phyloP scores from a whole-genome alignment of 2,329 filamentous ascomycete genomes.

The Ceratocystis smalleyi region DNA sequence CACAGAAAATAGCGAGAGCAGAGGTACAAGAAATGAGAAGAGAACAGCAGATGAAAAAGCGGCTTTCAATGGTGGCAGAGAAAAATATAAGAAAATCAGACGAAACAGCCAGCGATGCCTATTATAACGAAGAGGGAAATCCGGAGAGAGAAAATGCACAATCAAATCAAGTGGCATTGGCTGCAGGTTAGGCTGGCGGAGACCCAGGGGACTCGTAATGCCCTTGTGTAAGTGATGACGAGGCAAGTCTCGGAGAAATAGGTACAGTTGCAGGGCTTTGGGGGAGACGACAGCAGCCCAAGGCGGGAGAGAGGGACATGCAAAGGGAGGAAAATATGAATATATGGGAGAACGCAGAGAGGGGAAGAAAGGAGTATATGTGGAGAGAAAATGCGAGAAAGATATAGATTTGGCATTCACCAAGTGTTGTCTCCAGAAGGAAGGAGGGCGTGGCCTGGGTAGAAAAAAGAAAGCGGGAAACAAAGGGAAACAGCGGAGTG shows the following conservation, averaged over 20 bases:
- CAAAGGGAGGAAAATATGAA: neutral
- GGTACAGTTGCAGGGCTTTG: no score
- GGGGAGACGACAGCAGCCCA: neutral
- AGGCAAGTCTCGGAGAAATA: neutral
- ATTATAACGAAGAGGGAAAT: neutral
- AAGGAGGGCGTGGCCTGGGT: neutral
- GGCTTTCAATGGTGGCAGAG: neutral
- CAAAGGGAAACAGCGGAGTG: neutral
- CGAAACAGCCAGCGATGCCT: neutral
- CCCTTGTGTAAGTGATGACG: slow-evolving; percentile 7
- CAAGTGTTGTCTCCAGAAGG: neutral
- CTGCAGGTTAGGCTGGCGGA: no score
- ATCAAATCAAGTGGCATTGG: slow-evolving; percentile 4
- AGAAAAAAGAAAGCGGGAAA: neutral
- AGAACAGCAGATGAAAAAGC: no score
- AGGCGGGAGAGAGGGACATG: neutral
- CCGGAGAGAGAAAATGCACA: neutral
- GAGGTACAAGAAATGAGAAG: no score
- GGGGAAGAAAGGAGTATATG: neutral
- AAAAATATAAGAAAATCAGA: slow-evolving; percentile 3
- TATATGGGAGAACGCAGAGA: neutral
- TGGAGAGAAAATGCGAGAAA: neutral
- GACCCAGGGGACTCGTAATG: slow-evolving; percentile 6
- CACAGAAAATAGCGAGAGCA: neutral
- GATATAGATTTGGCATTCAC: no score